Base-by-base conservation (phyloP, 805 yeast species). In the Middelhovenomyces tepae region DNA sequence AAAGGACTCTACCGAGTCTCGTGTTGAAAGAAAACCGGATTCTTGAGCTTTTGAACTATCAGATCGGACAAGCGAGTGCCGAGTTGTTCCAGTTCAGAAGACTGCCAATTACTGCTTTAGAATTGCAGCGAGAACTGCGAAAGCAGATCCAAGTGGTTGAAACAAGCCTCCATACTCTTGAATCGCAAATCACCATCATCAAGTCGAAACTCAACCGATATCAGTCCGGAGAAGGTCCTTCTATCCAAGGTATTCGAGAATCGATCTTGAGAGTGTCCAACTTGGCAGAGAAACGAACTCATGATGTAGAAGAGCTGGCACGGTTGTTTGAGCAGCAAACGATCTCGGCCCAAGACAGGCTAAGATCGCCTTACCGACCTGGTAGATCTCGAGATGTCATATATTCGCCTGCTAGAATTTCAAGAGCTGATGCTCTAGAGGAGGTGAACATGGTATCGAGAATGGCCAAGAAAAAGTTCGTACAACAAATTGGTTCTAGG, bases 51-150 rank as follows among this genome's bases (percentile, higher is more conserved):
- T 19, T 35, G 13, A 27, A 32, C 20, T 37, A 19, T 17, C 30
- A 29, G 20, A 14, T 13, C 2, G 35, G 32, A 13, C 40, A 35
- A 16, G 27, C 27, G 19, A 40, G 38, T 28, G 40, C 35, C n/a
- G 26, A 35, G 27, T 34, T 34, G 7, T 18, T 42, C 24, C 22
- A 22, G 19, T 34, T 35, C 14, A 22, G 48, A 25, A 24, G 34
- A 5, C 22, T 44, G 25, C 48, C 48, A 3, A 35, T 38, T 11
- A 31, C 32, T 8, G 48, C 45, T 3, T 41, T 44, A 11, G 45
- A 42, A 25, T 37, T 44, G 9, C 44, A 40, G 37, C 28, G 39
- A 13, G 27, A 35, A 16, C 15, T 44, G 16, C 27, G 47, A 13
- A 22, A 10, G 25, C 14, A 14, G 8, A 10, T 33, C 5, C 16